Conservation (phyloP, 2,329 filamentous ascomycete genomes). For the Elsinoe arachidis region DNA sequence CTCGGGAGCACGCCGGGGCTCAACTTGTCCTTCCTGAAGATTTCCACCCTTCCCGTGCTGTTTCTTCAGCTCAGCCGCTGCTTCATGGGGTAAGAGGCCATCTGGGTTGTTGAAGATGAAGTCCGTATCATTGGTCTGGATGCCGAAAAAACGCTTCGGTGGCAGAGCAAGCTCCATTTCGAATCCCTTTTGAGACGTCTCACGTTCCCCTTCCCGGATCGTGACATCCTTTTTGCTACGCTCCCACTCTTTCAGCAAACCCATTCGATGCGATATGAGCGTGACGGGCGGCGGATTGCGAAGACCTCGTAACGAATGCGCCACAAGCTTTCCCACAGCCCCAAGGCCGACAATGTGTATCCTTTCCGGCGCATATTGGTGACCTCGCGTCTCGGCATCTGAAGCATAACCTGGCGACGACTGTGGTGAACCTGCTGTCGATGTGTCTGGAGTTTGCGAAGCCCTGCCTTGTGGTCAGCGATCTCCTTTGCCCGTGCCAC, state of each 20-base stretch:
- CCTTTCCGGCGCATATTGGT: constrained; percentile 23
- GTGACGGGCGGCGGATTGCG: constrained; percentile 63
- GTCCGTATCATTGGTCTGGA: constrained; percentile 18
- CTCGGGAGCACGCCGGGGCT: constrained; percentile 9
- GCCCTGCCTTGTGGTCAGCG: background rate
- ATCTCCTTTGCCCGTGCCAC: background rate
- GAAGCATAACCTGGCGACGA: background rate
- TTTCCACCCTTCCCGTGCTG: background rate
- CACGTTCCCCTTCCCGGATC: constrained; percentile 36
- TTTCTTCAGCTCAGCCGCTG: constrained; percentile 19
- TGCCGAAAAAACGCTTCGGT: constrained; percentile 30
- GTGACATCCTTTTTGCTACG: constrained; percentile 38
- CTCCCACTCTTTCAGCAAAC: constrained; percentile 40
- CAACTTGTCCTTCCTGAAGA: background rate
- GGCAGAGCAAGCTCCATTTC: constrained; percentile 37
- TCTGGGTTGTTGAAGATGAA: constrained; percentile 20
- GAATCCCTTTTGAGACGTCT: constrained; percentile 32
- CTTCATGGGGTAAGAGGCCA: constrained; percentile 23
- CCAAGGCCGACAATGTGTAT: constrained; percentile 75
- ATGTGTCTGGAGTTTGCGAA: constrained; percentile 16
- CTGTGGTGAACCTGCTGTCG: constrained; percentile 24
- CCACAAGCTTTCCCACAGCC: constrained; percentile 72
- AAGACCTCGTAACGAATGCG: constrained; percentile 58
- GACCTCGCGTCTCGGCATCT: background rate
- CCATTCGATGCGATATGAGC: constrained; percentile 60